Percentiles rank a stretch among this genome's conserved stretches.
These are phyloP conservation scores for Fusarium newnesense DNA, from an alignment of 2,329 filamentous ascomycete genomes.

Conservation along the genomic window DNA sequence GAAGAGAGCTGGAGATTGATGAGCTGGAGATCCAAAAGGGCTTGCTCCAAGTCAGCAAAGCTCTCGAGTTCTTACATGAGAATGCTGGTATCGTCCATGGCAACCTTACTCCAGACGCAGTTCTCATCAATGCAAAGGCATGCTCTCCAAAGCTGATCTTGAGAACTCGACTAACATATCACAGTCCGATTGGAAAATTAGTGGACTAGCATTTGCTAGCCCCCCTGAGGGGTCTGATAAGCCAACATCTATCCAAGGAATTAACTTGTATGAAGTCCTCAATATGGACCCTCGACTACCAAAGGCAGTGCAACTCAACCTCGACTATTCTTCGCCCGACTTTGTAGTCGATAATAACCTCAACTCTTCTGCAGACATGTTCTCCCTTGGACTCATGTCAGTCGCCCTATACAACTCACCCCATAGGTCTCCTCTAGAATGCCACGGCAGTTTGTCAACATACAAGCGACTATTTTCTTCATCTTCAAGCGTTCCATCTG, in stretches of 20 bases:
- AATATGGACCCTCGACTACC: constrained; percentile 89
- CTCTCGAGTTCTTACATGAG: constrained; percentile 93
- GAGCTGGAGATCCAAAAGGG: constrained; percentile 98
- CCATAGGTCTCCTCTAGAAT: constrained; percentile 85
- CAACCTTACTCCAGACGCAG: constrained; percentile 91
- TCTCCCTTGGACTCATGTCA: constrained; percentile 89
- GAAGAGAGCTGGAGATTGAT: constrained; percentile 91
- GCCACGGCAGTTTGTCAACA: constrained; percentile 80
- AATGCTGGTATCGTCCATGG: constrained; percentile 93
- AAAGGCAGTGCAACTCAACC: constrained; percentile 82
- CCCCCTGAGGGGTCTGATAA: constrained; percentile 80
- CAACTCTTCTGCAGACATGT: constrained; percentile 87
- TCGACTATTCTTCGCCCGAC: constrained; percentile 95
- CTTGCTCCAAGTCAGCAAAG: constrained; percentile 90
- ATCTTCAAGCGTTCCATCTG: constrained; percentile 80
- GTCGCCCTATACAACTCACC: constrained; percentile 95
- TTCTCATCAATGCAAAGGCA: constrained; percentile 93
- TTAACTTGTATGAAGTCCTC: constrained; percentile 84
- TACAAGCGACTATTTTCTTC: constrained; percentile 88
- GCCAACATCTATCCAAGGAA: constrained; percentile 78
- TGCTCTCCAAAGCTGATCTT: constrained; percentile 33
- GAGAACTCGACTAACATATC: constrained; percentile 43
- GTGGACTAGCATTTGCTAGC: constrained; percentile 89
- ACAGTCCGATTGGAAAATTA: constrained; percentile 97
- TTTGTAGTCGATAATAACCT: constrained; percentile 93